Conservation (phyloP, 169 alveolate species). For the Cryptosporidium sp. region DNA sequence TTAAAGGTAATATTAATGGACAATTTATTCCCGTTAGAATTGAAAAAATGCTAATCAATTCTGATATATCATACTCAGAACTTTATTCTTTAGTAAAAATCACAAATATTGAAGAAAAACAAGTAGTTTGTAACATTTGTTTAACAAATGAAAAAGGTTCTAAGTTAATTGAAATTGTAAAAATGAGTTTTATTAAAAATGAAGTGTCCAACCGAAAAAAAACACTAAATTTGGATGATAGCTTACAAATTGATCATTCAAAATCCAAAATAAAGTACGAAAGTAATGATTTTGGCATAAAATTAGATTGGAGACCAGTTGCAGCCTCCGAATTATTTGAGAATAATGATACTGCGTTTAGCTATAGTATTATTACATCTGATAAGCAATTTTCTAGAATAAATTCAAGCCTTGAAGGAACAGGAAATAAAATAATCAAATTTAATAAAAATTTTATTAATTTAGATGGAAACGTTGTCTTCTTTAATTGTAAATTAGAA, state of each 20-base stretch:
- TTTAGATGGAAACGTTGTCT: not conserved
- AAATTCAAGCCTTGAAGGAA: conserved; percentile 1
- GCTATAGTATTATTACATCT: conserved; percentile 5
- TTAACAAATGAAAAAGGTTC: conserved; percentile 31
- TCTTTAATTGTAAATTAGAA: conserved; percentile 33
- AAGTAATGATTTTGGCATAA: not conserved
- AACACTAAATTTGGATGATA: not conserved
- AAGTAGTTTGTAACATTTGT: conserved; percentile 18
- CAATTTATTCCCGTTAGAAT: conserved; percentile 34
- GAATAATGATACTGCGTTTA: not conserved
- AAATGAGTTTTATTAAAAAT: conserved; percentile 23
- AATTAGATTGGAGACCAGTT: conserved; percentile 70
- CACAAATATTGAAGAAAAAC: conserved; percentile 22
- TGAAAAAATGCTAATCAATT: conserved; percentile 9
- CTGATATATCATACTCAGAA: conserved; percentile 1
- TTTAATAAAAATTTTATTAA: not conserved
- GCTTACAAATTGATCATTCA: not conserved
- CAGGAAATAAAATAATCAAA: conserved; percentile 6
- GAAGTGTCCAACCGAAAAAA: not conserved
- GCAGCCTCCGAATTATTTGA: conserved; percentile 13
- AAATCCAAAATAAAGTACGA: not conserved
- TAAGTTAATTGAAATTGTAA: not conserved
- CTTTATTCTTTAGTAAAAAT: conserved; percentile 56
- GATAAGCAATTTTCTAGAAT: conserved; percentile 6
- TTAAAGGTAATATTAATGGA: not conserved